phyloP scores from a whole-genome alignment of 1,139 yeast species.

The Candida tetrigidarum region DNA sequence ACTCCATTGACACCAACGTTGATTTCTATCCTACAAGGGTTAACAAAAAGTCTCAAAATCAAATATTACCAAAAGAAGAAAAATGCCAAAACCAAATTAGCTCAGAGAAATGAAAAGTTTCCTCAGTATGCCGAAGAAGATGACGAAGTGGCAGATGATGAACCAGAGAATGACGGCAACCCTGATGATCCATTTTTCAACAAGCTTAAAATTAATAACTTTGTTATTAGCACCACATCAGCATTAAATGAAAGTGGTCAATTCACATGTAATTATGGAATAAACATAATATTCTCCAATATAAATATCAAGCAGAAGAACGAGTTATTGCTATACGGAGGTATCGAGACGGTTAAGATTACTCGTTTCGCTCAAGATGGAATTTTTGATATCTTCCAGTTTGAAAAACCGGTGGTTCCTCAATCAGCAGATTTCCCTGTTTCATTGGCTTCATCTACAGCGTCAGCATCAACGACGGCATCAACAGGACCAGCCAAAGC shows the following conservation, averaged over 20 bases:
- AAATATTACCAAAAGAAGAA: slow-evolving; percentile 36
- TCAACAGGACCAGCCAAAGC: slow-evolving; percentile 28
- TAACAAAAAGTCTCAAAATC: slow-evolving; percentile 36
- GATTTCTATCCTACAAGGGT: slow-evolving; percentile 33
- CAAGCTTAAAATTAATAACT: slow-evolving; percentile 33
- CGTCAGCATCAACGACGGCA: slow-evolving; percentile 12
- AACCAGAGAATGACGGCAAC: slow-evolving; percentile 15
- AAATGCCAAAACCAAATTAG: slow-evolving; percentile 15
- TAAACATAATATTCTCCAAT: slow-evolving; percentile 32
- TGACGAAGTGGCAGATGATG: slow-evolving; percentile 19
- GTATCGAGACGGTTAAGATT: slow-evolving; percentile 38
- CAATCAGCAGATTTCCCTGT: slow-evolving; percentile 9
- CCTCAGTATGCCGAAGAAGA: slow-evolving; percentile 35
- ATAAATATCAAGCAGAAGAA: slow-evolving; percentile 48
- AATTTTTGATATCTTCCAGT: slow-evolving; percentile 23
- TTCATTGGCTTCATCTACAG: too few species aligned
- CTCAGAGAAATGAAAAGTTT: slow-evolving; percentile 20
- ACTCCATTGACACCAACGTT: slow-evolving; percentile 42
- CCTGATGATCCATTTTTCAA: slow-evolving; percentile 29
- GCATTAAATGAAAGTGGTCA: slow-evolving; percentile 43
- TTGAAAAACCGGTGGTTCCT: slow-evolving; percentile 17
- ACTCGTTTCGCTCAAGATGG: slow-evolving; percentile 22
- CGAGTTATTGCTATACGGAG: slow-evolving; percentile 50
- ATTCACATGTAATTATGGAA: slow-evolving; percentile 34
- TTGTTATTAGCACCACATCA: slow-evolving; percentile 49